These are phyloP conservation scores for Jasminum sambac DNA, from an alignment of 257 asterid species.

Conservation along the genomic window DNA sequence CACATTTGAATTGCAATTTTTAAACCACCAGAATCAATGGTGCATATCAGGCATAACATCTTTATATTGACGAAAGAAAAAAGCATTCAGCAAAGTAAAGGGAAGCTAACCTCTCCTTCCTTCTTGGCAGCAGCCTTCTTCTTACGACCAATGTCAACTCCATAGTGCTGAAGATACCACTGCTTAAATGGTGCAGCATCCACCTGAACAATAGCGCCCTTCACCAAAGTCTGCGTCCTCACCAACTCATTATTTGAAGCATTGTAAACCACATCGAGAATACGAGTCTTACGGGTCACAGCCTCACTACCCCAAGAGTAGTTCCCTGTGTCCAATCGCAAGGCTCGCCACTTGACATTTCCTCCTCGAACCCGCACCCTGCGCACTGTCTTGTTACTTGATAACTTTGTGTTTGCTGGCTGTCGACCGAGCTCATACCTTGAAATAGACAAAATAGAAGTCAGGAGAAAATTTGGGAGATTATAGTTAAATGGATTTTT, in stretches of 20 bases:
- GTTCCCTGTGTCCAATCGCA: conserved; percentile 56
- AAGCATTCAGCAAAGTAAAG: not conserved
- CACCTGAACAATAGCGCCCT: conserved; percentile 48
- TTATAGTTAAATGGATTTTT: not conserved
- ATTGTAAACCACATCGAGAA: conserved; percentile 45
- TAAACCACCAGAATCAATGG: not conserved
- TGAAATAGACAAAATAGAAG: not conserved
- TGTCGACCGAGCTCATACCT: conserved; percentile 52
- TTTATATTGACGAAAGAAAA: not conserved
- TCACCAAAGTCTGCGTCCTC: conserved; percentile 47
- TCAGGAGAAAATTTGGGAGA: not conserved
- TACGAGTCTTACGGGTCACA: conserved; percentile 39
- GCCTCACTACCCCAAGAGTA: conserved; percentile 60
- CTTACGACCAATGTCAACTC: conserved; percentile 45
- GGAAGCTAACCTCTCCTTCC: conserved; percentile 36
- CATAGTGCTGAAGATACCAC: conserved; percentile 50
- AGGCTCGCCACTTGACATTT: conserved; percentile 56
- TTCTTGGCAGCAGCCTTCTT: conserved; percentile 42
- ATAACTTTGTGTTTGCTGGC: conserved; percentile 44
- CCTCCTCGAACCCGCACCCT: conserved; percentile 47
- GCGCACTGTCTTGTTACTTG: conserved; percentile 41
- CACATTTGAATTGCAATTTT: conserved; percentile 2
- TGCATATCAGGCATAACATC: not conserved
- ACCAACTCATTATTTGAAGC: conserved; percentile 49
- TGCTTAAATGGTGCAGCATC: conserved; percentile 57